These are phyloP conservation scores for Acer negundo DNA, from an alignment of 345 rosid species.

Conservation along the genomic window DNA sequence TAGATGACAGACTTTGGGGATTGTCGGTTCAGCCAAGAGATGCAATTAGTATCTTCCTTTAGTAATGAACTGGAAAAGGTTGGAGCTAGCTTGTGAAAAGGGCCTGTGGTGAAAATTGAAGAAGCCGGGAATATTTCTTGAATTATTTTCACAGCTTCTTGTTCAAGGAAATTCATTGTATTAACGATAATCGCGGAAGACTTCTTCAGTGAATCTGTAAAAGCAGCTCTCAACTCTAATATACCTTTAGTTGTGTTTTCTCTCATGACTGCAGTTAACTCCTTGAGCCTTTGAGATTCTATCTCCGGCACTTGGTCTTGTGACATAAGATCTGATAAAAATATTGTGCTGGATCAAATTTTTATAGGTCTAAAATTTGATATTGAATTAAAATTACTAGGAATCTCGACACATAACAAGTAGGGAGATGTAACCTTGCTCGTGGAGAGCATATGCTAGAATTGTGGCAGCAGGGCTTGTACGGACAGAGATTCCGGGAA, in stretches of 20 bases:
- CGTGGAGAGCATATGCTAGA: background rate
- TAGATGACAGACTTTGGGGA: slow-evolving; percentile 24
- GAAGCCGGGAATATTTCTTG: slow-evolving; percentile 1
- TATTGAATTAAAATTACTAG: background rate
- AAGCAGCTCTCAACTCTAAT: slow-evolving; percentile 6
- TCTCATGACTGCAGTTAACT: background rate
- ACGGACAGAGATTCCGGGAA: slow-evolving; percentile 25
- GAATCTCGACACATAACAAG: slow-evolving; percentile 14
- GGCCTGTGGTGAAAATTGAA: slow-evolving; percentile 24
- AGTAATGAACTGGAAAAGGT: slow-evolving; percentile 3
- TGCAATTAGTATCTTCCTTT: slow-evolving; percentile 26
- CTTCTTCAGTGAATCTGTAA: background rate
- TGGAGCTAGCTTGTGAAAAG: slow-evolving; percentile 30
- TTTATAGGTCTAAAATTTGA: background rate
- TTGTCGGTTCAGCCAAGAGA: slow-evolving; percentile 35
- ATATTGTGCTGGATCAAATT: background rate
- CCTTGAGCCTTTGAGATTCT: slow-evolving; percentile 22
- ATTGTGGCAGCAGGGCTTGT: slow-evolving; percentile 23
- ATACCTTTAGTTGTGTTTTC: background rate
- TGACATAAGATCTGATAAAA: slow-evolving; percentile 24
- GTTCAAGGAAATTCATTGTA: slow-evolving; percentile 31
- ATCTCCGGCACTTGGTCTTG: slow-evolving; percentile 13
- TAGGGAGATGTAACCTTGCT: slow-evolving; percentile 25
- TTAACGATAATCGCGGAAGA: slow-evolving; percentile 28
- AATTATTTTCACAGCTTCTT: slow-evolving; percentile 3